Evolutionary conservation across 2,329 filamentous ascomycete species (phyloP), one percentile per base, ranked within the genome.

Genomic region (Lachnellula cervina): DNA sequence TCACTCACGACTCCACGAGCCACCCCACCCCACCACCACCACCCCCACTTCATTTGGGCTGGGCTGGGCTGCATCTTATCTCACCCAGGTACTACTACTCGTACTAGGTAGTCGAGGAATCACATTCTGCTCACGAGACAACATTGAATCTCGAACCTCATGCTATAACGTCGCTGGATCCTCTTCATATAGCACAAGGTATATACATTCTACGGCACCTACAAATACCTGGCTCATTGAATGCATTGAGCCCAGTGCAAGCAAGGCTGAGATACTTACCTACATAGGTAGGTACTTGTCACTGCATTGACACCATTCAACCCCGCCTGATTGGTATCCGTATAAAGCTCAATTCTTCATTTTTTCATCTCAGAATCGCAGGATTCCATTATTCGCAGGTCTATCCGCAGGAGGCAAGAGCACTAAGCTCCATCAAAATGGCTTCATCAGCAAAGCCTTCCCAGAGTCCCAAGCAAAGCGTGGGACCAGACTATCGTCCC

Each of bases 401-500:
- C 19, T 25, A 14, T 28, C 9, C 16, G 13, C 28, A 17, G 17
- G 19, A 25, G 13, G 28, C n/a, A 38, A 40, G 14, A 17, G 14
- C 34, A 51, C 28, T 11, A 4, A 25, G 11, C 6, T 21, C n/a
- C n/a, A 32, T 47, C 45, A 63, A 51, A 34, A 67, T 68, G 64
- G 55, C 63, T 25, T 57, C 66, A 16, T 55, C 61, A 58, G 64
- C 68, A 28, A 43, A 69, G 51, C 70, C 71, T 51, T 76, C 73
- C 43, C 28, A 13, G 7, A 25, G 40, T 40, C 80, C 81, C 49
- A 77, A 81, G 44, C 79, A 90, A 72, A 84, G 81, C 61, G 83
- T 96, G 58, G 92, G 92, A 1, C 91, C 90, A 47, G 80, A 87
- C 60, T 96, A 96, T 73, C 83, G 84, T 55, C 78, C 86, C 25